These are phyloP conservation scores for Amphirosellinia nigrospora DNA, from an alignment of 495 filamentous ascomycete genomes.

Conservation along the genomic window DNA sequence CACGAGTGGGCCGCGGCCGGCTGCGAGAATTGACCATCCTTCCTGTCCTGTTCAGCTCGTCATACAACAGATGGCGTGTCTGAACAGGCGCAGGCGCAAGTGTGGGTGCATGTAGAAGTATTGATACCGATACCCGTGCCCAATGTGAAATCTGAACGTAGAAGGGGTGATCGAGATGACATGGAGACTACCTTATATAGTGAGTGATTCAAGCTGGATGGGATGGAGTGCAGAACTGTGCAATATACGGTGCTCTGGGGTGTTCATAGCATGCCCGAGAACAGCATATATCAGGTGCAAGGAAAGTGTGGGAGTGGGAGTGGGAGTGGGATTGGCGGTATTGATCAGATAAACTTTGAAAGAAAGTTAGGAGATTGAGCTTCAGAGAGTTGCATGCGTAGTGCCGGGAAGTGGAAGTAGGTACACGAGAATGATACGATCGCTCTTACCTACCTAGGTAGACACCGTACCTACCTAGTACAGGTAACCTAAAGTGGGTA, in stretches of 20 bases:
- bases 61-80: constrained; percentile 11
- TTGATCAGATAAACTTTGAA: neutral
- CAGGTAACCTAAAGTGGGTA: neutral
- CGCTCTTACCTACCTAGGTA: neutral
- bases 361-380: neutral
- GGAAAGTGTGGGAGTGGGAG: too few relatives aligned
- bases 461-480: neutral
- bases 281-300: neutral
- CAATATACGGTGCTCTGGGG: neutral
- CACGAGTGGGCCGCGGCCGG: constrained; percentile 27
- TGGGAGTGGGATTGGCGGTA: neutral
- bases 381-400: neutral
- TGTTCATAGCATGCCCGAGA: neutral
- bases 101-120: neutral
- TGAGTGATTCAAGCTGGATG: neutral
- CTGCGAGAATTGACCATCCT: constrained; percentile 20
- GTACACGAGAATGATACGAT: neutral
- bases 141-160: neutral
- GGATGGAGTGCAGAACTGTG: neutral
- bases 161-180: constrained; percentile 7
- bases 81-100: neutral
- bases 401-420: neutral
- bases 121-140: neutral
- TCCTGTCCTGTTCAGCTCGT: neutral
- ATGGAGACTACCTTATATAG: neutral